phyloP scores from a whole-genome alignment of 768 basidiomycete genomes.

The Termitomyces heimii region DNA sequence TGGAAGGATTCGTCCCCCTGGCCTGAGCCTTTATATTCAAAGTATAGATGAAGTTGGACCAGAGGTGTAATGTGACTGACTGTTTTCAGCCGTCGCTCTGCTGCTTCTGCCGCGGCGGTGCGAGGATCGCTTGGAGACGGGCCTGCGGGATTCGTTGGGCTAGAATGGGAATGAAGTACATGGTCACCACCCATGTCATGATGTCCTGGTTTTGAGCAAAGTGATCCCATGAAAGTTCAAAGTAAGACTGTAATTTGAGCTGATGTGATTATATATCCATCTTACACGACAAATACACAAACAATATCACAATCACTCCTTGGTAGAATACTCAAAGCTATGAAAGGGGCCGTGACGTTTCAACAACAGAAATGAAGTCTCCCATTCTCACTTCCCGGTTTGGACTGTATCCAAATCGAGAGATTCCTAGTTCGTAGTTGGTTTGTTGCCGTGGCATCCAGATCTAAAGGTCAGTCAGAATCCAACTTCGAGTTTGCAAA shows the following conservation, averaged over 20 bases:
- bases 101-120: conserved; percentile 55
- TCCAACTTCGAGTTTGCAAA: neutral
- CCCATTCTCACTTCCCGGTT: conserved; percentile 28
- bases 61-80: conserved; percentile 29
- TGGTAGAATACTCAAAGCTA: neutral
- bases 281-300: neutral
- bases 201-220: conserved; percentile 45
- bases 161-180: conserved; percentile 35
- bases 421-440: conserved; percentile 34
- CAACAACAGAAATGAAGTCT: conserved; percentile 40
- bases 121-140: conserved; percentile 35
- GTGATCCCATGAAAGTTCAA: conserved; percentile 42
- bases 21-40: conserved; percentile 31
- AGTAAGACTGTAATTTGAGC: neutral
- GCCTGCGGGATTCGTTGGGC: conserved; percentile 22
- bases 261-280: conserved; percentile 7
- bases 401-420: conserved; percentile 41
- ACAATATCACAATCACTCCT: neutral
- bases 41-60: conserved; percentile 12
- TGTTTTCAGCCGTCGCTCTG: conserved; percentile 51
- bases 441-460: conserved; percentile 50
- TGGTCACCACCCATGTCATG: conserved; percentile 41
- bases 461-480: conserved; percentile 29
- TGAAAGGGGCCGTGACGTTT: conserved; percentile 12
- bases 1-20: conserved; percentile 35